Evolutionary conservation across 495 filamentous ascomycete genomes (phyloP), one percentile per base, ranked within the genome.

Genomic region (Parathielavia appendiculata): DNA sequence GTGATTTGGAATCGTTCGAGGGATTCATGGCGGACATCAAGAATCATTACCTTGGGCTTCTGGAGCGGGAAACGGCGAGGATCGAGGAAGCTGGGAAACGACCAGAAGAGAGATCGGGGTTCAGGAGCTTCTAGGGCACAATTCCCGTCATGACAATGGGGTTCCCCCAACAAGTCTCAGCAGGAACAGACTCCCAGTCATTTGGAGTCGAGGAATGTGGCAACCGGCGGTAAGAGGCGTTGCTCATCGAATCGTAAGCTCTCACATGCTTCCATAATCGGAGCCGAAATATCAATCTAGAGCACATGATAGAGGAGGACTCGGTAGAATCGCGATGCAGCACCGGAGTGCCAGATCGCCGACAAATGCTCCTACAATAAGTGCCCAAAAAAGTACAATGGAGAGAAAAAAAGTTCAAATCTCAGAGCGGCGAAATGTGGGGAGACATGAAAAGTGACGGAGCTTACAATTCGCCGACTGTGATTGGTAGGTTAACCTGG

Each of bases 331-430:
- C 1, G 58, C 57, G 43, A 60, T 39, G 47, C 45, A 40, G 38
- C 54, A 50, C 43, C 41, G 48, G 46, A 51, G 54, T 26, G 61
- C 52, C 35, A 30, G 19, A 43, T 41, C 52, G 68, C 68, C 71
- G 71, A 69, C 69, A 62, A 61, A 61, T 68, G 77, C 77, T 82
- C 88, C 91, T 87, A 96, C 91, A 92, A 95, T 92, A 95, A 79
- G 82, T 83, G 86, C 78, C 81, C 87, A 71, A 79, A 52, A n/a
- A 68, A 30, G 72, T 80, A 80, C 77, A 80, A 80, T 79, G 40
- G 19, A 68, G 79, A 78, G 60, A 73, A 68, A 71, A 73, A 64
- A 70, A 57, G 47, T 51, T 56, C 39, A 59, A 72, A 71, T 59
- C 62, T 61, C 68, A 69, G 61, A 68, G 60, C 56, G 9, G 43